Base-by-base conservation (phyloP, 2,329 filamentous ascomycete species). In the Fusarium concolor region DNA sequence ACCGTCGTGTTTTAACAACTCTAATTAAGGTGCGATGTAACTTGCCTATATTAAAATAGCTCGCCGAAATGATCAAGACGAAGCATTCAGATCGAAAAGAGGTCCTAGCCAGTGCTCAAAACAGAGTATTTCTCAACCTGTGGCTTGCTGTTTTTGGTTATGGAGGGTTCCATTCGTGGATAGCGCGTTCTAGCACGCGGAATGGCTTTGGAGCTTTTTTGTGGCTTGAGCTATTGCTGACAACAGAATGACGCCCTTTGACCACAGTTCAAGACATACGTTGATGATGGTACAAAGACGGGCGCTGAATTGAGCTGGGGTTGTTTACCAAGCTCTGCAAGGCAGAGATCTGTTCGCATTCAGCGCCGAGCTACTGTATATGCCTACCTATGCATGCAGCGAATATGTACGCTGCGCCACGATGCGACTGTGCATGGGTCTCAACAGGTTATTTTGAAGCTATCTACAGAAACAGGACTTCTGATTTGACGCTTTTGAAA, bases 121-220 rank as follows among this genome's bases (percentile, higher is more conserved):
- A 37, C 38, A 58, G 43, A 53, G 42, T 39, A 42, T 44, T 20
- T 6, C 39, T 62, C 39, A 35, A 28, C 20, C 10, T 62, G 42
- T 20, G 26, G 62, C 43, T 58, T 58, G 56, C 56, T 58, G 63
- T 54, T 62, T 65, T 55, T 41, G 59, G 49, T 14, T 31, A 20
- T 54, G 35, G 44, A 63, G 59, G 53, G 46, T 43, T 46, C 49
- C 47, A 53, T 46, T 45, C 37, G 31, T 42, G 38, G 55, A 47
- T 56, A 45, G 67, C 62, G 71, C 47, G 61, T 17, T 72, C 60
- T 65, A 53, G 42, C 59, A 70, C 57, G 45, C 60, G 56, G 60
- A 59, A 55, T 38, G 64, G 53, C 51, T 67, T 45, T 38, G 29
- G 35, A 24, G 39, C 18, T 35, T 62, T 44, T 37, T 41, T 49